Percentiles rank a stretch among this genome's conserved stretches.
phyloP scores from a whole-genome alignment of 2,329 filamentous ascomycete species.

The Tolypocladium guangdongense region DNA sequence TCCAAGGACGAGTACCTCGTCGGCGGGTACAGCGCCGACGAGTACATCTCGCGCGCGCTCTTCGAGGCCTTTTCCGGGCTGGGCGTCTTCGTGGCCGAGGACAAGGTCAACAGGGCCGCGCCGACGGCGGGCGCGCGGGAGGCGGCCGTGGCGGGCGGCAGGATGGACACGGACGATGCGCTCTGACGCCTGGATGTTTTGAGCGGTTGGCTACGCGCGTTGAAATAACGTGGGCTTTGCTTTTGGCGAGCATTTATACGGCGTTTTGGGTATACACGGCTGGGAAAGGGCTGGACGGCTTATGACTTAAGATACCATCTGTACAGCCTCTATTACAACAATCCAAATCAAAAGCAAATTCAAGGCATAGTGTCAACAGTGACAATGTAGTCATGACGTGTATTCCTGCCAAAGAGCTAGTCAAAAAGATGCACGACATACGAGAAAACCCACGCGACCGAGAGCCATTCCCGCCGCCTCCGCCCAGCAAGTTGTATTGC shows the following conservation, averaged over 20 bases:
- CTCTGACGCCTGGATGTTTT: slow-evolving; percentile 17
- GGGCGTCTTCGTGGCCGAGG: slow-evolving; percentile 77
- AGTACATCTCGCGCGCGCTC: slow-evolving; percentile 72
- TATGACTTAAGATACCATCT: not conserved
- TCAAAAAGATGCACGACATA: not conserved
- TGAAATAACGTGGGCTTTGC: not conserved
- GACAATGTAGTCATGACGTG: not conserved
- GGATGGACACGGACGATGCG: slow-evolving; percentile 39
- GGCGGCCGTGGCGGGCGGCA: slow-evolving; percentile 19
- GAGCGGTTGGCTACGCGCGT: not conserved
- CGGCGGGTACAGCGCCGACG: slow-evolving; percentile 72
- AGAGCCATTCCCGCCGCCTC: not conserved
- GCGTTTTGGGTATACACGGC: not conserved
- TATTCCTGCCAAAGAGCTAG: not conserved
- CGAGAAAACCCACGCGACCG: not conserved
- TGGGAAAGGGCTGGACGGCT: not conserved
- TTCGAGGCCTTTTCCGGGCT: slow-evolving; percentile 86
- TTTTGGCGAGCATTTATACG: not conserved
- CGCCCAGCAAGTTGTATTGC: not conserved
- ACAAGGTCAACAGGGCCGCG: slow-evolving; percentile 37
- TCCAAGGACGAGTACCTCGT: slow-evolving; percentile 56
- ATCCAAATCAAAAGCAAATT: not conserved
- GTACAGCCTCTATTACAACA: not conserved
- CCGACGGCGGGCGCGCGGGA: slow-evolving; percentile 23
- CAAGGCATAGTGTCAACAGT: not conserved